Evolutionary conservation across 495 filamentous ascomycete genomes (phyloP), one percentile per base, ranked within the genome.

Genomic region (Daldinia caldariorum): DNA sequence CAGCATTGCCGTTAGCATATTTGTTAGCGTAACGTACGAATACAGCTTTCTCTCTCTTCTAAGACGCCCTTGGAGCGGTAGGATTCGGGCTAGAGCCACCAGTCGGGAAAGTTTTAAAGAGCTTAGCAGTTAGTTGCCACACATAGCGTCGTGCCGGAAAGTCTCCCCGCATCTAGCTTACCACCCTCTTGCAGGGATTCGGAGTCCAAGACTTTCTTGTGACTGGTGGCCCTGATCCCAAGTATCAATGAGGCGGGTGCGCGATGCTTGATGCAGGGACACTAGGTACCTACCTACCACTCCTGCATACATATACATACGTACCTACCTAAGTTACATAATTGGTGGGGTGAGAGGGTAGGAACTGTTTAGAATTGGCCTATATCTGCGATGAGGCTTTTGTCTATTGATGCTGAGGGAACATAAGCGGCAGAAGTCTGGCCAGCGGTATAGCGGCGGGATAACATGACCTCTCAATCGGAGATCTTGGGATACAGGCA

Each of bases 191-290:
- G 22, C 47, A 61, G 61, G 60, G 47, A 45, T 38, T 32, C 12
- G 22, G 35, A 43, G 50, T 51, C 57, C 22, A 70, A 50, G 61
- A 53, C 58, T 65, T 50, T 50, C 35, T 31, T 32, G 50, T 57
- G 64, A 65, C 61, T 66, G 67, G 62, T 9, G 18, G 38, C 39
- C 32, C 62, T 61, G 26, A 51, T 64, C 61, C 67, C 56, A 56
- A 32, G 32, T 7, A 43, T 57, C 35, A 56, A 58, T 66, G 67
- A 70, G 67, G 67, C 67, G 67, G 49, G 50, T 41, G 47, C 53
- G 55, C 51, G 41, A 67, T 63, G 69, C 49, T 51, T 63, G 59
- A 71, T 67, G 69, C 69, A 71, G 69, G 69, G 69, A 60, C 3
- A 53, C 32, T n/a, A n/a, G n/a, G n/a, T n/a, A n/a, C n/a, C n/a